These are phyloP conservation scores for Starmerella gropengiesseri DNA, from an alignment of 805 yeast genomes.

Conservation along the genomic window DNA sequence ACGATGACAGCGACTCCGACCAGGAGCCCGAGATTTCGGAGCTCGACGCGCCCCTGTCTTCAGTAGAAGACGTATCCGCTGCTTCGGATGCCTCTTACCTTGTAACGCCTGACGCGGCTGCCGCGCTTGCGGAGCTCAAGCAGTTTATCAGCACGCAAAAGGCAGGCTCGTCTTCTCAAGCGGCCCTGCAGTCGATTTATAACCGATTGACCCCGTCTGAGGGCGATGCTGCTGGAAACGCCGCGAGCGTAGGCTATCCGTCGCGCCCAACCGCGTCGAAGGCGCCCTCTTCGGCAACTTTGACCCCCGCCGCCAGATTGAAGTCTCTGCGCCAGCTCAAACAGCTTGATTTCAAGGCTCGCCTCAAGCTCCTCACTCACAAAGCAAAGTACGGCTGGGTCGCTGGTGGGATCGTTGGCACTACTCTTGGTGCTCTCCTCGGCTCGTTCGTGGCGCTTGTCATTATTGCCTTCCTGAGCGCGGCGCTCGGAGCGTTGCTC, in stretches of 20 bases:
- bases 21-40: slow-evolving; percentile 13
- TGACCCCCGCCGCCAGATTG: too few relatives aligned
- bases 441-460: background rate
- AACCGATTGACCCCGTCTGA: background rate
- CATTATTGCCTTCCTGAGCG: background rate
- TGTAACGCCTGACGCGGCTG: too few relatives aligned
- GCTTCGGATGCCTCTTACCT: too few relatives aligned
- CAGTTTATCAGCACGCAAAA: background rate
- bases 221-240: too few relatives aligned
- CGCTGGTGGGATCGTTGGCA: background rate
- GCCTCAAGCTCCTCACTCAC: too few relatives aligned
- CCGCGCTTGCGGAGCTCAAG: background rate
- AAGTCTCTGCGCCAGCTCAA: too few relatives aligned
- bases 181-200: background rate
- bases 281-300: too few relatives aligned
- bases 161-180: background rate
- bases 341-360: too few relatives aligned
- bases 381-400: background rate
- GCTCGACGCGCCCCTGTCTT: background rate
- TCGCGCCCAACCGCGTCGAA: too few relatives aligned
- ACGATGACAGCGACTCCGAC: slow-evolving; percentile 15
- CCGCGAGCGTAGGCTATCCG: too few relatives aligned
- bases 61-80: background rate
- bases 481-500: too few relatives aligned
- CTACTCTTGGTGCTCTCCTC: background rate